Evolutionary conservation across 176 grass and related monocot species (phyloP).

Genomic region (Canna indica): DNA sequence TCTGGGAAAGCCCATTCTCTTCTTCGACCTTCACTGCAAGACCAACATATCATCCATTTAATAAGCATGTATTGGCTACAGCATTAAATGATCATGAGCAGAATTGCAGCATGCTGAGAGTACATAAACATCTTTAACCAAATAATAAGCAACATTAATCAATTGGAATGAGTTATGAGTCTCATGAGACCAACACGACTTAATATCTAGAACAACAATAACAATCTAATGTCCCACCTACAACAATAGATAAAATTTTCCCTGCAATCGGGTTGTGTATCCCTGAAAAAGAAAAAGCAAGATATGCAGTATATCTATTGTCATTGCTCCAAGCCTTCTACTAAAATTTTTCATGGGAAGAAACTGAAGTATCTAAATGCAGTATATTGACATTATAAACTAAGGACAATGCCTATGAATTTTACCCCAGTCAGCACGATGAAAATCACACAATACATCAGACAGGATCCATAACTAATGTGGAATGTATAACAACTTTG

Average conservation of each 20-base stretch:
- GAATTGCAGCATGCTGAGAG: neutral
- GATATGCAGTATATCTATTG: neutral
- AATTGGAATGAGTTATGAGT: neutral
- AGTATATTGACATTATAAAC: neutral
- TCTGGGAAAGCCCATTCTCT: slow-evolving; percentile 72
- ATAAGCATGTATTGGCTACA: slow-evolving; percentile 8
- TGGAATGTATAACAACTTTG: neutral
- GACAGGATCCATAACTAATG: neutral
- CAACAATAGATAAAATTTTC: neutral
- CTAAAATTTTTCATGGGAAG: neutral
- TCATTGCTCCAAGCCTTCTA: neutral
- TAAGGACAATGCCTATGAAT: neutral
- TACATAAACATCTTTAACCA: neutral
- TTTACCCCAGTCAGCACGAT: neutral
- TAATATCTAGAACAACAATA: neutral
- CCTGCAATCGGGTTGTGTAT: neutral
- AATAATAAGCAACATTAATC: neutral
- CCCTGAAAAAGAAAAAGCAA: neutral
- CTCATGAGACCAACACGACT: neutral
- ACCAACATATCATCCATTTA: slow-evolving; percentile 1
- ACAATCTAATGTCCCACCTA: neutral
- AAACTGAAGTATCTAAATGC: neutral
- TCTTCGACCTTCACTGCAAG: slow-evolving; percentile 76
- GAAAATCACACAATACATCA: neutral
- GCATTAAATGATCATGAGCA: neutral